Base-by-base conservation (phyloP, 192 early-diverging fungal species). In the Mortierella antarctica region DNA sequence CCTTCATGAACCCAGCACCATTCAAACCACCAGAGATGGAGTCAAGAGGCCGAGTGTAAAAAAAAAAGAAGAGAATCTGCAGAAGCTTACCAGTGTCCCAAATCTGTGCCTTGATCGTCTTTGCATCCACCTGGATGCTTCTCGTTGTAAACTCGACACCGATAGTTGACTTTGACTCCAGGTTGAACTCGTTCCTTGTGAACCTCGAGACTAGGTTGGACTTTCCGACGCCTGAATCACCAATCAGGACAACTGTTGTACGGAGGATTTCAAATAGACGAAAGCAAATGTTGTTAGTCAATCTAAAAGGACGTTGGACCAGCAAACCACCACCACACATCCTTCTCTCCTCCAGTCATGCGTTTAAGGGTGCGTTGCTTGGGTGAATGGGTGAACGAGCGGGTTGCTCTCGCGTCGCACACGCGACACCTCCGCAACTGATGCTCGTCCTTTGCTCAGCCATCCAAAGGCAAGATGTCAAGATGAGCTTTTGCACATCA, bases 71-170 rank as follows among this genome's bases (percentile, higher is more conserved):
- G 51, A 52, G 51, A 69, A 53, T 45, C 15, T 40, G 45, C 5
- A 54, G 54, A 63, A 39, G 57, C 67, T 75, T 82, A 88, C 95
- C 98, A 65, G 98, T 99, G 88, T 99, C 98, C 98, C 98, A 99
- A 85, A 99, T 98, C 84, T 99, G 97, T 54, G 96, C 96, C 86
- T 98, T 99, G 85, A 99, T 96, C 14, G 94, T 96, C 88, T 99
- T 99, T 69, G 90, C 87, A 67, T 99, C 96, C 48, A 99, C 96
- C 81, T 97, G 93, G 72, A 99, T 97, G 86, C 90, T 94, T 70
- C 96, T 88, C 42, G 96, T 98, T 49, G 95, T 96, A 85, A 98
- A 99, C 82, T 99, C 98, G 60, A 99, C 96, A 75, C 98, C 98
- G 85, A 99, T 99, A 61, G 98, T 99, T 44, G 96, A 96, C 86